Evolutionary conservation across 441 rosid species (phyloP).

Genomic region (Gossypium gossypioides): DNA sequence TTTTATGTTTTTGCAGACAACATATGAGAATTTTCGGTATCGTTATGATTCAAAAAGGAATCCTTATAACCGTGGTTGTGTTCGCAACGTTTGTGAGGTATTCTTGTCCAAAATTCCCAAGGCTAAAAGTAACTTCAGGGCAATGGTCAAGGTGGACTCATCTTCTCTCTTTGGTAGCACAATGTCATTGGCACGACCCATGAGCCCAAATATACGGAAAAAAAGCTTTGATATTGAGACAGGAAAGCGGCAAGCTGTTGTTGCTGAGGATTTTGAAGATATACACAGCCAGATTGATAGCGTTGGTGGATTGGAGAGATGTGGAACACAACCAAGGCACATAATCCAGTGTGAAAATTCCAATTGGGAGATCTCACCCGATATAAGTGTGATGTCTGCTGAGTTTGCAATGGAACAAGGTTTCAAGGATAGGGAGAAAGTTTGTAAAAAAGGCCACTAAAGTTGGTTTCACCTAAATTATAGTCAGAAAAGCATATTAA

Average conservation of each 20-base stretch:
- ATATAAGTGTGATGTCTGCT: constrained; percentile 31
- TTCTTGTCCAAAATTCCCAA: constrained; percentile 21
- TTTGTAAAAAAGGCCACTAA: constrained; percentile 16
- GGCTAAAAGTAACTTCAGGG: constrained; percentile 49
- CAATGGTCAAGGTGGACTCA: constrained; percentile 31
- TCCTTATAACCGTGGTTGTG: constrained; percentile 51
- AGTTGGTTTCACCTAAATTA: constrained; percentile 13
- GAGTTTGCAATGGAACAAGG: constrained; percentile 38
- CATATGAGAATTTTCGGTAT: constrained; percentile 60
- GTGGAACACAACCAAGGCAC: constrained; percentile 37
- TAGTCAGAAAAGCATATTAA: neutral
- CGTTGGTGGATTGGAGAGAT: constrained; percentile 32
- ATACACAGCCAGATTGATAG: neutral
- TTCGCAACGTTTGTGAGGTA: constrained; percentile 27
- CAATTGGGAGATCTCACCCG: constrained; percentile 43
- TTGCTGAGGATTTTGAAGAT: constrained; percentile 42
- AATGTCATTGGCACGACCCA: constrained; percentile 24
- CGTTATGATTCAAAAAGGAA: constrained; percentile 47
- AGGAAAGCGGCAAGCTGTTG: constrained; percentile 49
- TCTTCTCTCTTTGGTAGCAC: constrained; percentile 22
- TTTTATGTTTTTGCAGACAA: constrained; percentile 36
- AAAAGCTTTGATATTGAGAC: constrained; percentile 34
- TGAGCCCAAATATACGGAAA: constrained; percentile 35
- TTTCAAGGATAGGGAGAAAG: constrained; percentile 24
- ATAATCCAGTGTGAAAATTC: constrained; percentile 22